These are phyloP conservation scores for Euphorbia peplus DNA, from an alignment of 345 rosid species.

Conservation along the genomic window DNA sequence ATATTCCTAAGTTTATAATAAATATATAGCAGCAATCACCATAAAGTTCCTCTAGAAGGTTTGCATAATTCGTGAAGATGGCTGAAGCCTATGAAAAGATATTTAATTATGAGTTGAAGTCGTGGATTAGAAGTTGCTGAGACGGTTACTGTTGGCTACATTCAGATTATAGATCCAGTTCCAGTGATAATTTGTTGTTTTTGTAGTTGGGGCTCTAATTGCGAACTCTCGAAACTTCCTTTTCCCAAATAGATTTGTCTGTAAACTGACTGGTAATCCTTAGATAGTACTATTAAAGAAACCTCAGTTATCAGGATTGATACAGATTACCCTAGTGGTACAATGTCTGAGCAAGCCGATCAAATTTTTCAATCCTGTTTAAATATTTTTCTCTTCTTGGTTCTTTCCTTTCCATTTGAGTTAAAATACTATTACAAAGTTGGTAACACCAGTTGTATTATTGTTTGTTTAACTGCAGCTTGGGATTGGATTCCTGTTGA, in stretches of 20 bases:
- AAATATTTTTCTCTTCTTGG: too few species aligned
- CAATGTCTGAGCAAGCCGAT: too few species aligned
- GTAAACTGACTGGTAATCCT: too few species aligned
- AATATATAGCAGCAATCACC: neutral
- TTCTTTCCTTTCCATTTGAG: neutral
- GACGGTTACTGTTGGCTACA: neutral
- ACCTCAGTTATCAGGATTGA: too few species aligned
- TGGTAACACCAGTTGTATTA: slow-evolving; percentile 3
- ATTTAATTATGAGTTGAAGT: neutral
- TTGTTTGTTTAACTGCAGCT: slow-evolving; percentile 41
- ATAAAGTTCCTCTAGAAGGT: neutral
- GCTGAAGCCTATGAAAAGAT: neutral
- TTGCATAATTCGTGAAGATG: neutral
- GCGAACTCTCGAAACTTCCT: neutral
- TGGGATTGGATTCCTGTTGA: slow-evolving; percentile 62
- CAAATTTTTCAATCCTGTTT: neutral
- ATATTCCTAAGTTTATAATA: too few species aligned
- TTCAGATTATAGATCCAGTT: neutral
- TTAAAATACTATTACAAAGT: too few species aligned
- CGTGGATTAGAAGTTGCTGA: neutral
- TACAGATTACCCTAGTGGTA: too few species aligned
- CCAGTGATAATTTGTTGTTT: neutral
- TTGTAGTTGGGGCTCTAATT: neutral
- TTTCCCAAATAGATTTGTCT: too few species aligned
- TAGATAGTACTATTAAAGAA: too few species aligned